These are phyloP conservation scores for Dalbergia cultrata DNA, from an alignment of 306 rosid genomes.

Conservation along the genomic window DNA sequence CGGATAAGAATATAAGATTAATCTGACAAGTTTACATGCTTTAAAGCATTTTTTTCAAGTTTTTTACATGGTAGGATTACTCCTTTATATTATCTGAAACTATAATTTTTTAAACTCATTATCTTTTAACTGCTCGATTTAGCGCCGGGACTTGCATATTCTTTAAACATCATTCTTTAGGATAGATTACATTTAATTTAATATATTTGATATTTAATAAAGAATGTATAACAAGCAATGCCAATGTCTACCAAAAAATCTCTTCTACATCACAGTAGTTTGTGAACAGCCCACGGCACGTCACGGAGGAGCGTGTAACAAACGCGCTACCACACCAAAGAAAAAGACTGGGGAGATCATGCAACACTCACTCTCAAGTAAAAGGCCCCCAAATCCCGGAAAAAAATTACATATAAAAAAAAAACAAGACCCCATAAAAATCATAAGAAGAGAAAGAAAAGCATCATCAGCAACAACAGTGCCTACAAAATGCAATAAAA, in stretches of 20 bases:
- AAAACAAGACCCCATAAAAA: constrained; percentile 46
- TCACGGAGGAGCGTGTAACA: neutral
- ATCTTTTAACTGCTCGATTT: neutral
- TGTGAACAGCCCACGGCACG: neutral
- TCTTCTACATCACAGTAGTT: neutral
- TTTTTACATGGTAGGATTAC: too few species aligned
- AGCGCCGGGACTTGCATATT: neutral
- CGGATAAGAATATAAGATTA: too few species aligned
- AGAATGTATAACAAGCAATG: too few species aligned
- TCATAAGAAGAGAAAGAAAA: constrained; percentile 44
- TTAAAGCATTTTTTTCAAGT: too few species aligned
- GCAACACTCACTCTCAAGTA: constrained; percentile 54
- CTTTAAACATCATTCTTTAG: neutral
- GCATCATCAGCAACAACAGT: constrained; percentile 47
- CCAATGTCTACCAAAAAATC: neutral
- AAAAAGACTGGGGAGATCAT: constrained; percentile 7
- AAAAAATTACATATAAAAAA: constrained; percentile 46
- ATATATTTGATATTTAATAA: too few species aligned
- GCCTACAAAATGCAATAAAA: constrained; percentile 40
- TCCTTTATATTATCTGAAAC: too few species aligned
- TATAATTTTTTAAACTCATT: too few species aligned
- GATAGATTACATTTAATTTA: neutral
- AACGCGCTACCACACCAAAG: constrained; percentile 6
- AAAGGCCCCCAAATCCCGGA: constrained; percentile 65
- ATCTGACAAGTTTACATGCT: too few species aligned